These are phyloP conservation scores for Thalassiosira mediterranea DNA, from an alignment of 352 stramenopile species.

Conservation along the genomic window DNA sequence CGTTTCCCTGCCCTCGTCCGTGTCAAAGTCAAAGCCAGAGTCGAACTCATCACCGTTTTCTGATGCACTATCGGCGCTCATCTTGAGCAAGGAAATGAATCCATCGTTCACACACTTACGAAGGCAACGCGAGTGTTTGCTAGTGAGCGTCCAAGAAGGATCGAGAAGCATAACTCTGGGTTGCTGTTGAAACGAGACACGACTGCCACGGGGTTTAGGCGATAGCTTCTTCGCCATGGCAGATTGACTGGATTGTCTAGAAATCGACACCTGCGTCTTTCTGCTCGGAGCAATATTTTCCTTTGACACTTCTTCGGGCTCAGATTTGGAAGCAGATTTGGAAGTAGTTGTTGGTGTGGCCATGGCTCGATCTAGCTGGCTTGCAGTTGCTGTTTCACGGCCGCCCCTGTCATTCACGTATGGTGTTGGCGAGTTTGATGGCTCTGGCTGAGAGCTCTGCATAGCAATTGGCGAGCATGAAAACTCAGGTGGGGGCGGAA, in stretches of 20 bases:
- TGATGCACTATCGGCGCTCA: neutral
- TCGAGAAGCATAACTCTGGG: conserved; percentile 42
- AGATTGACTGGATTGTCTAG: neutral
- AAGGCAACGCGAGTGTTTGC: conserved; percentile 24
- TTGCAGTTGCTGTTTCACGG: neutral
- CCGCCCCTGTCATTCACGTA: neutral
- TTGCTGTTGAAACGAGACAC: conserved; percentile 29
- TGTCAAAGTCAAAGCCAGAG: conserved; percentile 46
- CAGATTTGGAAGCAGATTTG: conserved; percentile 11
- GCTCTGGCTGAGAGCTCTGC: conserved; percentile 26
- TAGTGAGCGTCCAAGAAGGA: conserved; percentile 34
- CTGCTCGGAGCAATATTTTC: neutral
- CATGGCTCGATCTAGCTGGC: neutral
- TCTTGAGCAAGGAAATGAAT: conserved; percentile 34
- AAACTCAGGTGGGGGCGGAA: conserved; percentile 14
- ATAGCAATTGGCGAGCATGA: conserved; percentile 37
- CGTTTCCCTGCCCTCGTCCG: conserved; percentile 24
- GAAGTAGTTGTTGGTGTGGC: neutral
- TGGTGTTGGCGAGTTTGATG: neutral
- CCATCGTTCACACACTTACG: conserved; percentile 37
- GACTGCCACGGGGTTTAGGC: conserved; percentile 1
- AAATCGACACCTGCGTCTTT: neutral
- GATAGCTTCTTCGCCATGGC: conserved; percentile 5
- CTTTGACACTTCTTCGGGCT: neutral
- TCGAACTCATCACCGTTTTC: conserved; percentile 27